Base-by-base conservation (phyloP, 2,329 filamentous ascomycete genomes). In the Colletotrichum brevisporum region DNA sequence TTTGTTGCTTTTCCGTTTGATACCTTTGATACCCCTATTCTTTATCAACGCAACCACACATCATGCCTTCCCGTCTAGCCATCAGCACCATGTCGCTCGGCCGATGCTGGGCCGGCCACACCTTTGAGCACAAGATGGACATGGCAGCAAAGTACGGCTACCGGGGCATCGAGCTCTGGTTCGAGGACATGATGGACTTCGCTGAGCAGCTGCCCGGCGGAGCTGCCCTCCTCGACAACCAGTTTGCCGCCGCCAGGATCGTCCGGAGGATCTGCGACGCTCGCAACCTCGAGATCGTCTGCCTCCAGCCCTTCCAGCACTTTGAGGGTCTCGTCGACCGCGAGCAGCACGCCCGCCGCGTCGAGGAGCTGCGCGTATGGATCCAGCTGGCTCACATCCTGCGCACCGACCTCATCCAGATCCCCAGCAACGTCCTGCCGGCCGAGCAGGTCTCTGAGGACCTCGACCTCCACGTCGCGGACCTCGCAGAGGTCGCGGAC, bases 81-180 rank as follows among this genome's bases (percentile, higher is more conserved):
- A 94, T 95, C 76, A 90, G 90, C 67, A 92, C 91, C 71, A 93
- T 94, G 86, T 94, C 92, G 56, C 85, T 95, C 1, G 92, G 93
- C 50, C 89, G 91, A 50, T 90, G 89, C 74, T 85, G 77, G 43
- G 91, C 91, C 76, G 89, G 91, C 71, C 93, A 95, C 78, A 83
- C 84, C 31, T 84, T 95, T 24, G 79, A 84, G 1, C 81, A 87
- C 75, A 95, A 94, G 76, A 86, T 95, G 56, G 85, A 90, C 76
- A 87, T 90, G 81, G 92, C 92, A 10, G 83, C 87, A 6, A 82
- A 84, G 63, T 85, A 92, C 73, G 90, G 90, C 21, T 89, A 94
- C 76, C 78, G 86, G 67, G 92, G 91, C 59, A 88, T 95, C 72
- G 93, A 95, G 77, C 84, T 94, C 21, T 94, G 94, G 82, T 90